Evolutionary conservation across 2,329 filamentous ascomycete species (phyloP), one percentile per base, ranked within the genome.

Genomic region (Ampelomyces quisqualis): DNA sequence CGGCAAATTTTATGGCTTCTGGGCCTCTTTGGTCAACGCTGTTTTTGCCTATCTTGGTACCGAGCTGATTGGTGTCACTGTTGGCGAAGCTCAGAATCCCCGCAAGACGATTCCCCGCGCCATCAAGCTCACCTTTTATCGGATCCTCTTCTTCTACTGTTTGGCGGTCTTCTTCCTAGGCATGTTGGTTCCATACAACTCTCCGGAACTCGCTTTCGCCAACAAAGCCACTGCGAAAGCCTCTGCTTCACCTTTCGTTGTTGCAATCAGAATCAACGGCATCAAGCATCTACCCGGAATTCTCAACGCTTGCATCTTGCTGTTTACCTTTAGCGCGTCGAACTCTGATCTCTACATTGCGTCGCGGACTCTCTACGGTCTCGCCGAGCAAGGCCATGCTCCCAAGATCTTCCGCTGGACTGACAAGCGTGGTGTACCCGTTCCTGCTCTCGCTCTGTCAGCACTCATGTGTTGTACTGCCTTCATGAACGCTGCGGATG

Each of bases 71-170:
- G 86, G 85, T 70, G 84, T 90, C 10, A 90, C 86, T 0, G 85
- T 88, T 22, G 86, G 84, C 38, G 85, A 90, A 68, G 85, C 86
- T 0, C 84, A 89, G 70, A 90, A 90, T 70, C 87, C 87, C 1
- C 81, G 86, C 62, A 81, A 80, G 65, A 86, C 82, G 11, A 83
- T 91, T 47, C 87, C 87, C 5, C 80, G 82, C 45, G 86, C 86
- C 38, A 90, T 90, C 74, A 85, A 82, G 64, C 76, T 89, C 34
- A 90, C 86, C 53, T 90, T 90, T 69, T 90, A 80, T 73, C 86
- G 87, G 43, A 90, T 91, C 64, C 70, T 88, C 52, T 73, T 90
- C 72, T 91, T 91, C 75, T 91, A 91, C 74, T 77, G 82, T 57
- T 68, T 88, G 43, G 83, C 79, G 15, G 84, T 90, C 23, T 77